Conservation (phyloP, 371 early-diverging fungal species). For the Rhizomucor pusillus region DNA sequence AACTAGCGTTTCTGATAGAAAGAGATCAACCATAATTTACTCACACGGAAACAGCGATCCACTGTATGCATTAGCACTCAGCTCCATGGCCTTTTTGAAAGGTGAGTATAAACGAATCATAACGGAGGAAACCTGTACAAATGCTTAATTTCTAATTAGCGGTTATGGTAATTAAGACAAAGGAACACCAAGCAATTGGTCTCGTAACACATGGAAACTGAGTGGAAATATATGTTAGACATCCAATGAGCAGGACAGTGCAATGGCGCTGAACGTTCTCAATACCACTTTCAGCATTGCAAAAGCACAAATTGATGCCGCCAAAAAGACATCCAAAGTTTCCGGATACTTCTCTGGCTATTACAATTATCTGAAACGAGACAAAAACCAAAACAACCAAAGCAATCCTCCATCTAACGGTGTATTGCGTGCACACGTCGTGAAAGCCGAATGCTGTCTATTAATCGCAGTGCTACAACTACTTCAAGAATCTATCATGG, state of each 20-base stretch:
- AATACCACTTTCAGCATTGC: conserved; percentile 21
- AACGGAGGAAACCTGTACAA: not conserved
- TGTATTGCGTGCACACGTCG: conserved; percentile 55
- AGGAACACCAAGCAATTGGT: not conserved
- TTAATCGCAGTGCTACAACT: conserved; percentile 56
- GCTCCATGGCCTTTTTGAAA: conserved; percentile 52
- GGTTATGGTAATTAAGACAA: conserved; percentile 26
- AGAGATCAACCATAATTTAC: not conserved
- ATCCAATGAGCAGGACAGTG: conserved; percentile 13
- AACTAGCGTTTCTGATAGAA: not conserved
- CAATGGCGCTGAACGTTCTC: conserved; percentile 19
- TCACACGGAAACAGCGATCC: conserved; percentile 28
- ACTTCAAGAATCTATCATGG: conserved; percentile 56
- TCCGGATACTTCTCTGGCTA: conserved; percentile 31
- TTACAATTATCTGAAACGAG: conserved; percentile 20
- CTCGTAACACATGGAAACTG: not conserved
- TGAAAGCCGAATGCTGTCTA: conserved; percentile 59
- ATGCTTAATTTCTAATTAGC: conserved; percentile 17
- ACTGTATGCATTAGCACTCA: conserved; percentile 39
- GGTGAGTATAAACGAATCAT: conserved; percentile 18
- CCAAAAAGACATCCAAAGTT: conserved; percentile 24
- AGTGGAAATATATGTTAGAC: conserved; percentile 8
- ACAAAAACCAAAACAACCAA: conserved; percentile 2
- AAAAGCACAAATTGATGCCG: conserved; percentile 24
- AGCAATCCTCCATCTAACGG: conserved; percentile 45